Evolutionary conservation across 768 basidiomycete genomes (phyloP).

Genomic region (Pisolithus albus): DNA sequence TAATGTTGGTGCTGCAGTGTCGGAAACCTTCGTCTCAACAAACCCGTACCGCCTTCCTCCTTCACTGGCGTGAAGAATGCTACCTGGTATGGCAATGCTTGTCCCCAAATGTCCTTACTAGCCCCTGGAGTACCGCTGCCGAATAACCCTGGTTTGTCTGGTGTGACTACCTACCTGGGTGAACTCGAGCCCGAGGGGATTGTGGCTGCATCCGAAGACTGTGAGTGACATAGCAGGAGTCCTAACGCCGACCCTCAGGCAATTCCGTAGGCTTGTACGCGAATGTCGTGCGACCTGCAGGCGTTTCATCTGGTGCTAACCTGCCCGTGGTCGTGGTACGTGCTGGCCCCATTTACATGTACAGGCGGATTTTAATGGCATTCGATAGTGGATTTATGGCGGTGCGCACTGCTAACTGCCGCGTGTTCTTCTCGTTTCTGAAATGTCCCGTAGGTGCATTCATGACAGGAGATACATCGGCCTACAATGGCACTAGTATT

Average conservation of each 20-base stretch:
- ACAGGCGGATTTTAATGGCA: background rate
- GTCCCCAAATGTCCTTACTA: background rate
- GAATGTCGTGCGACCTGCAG: constrained; percentile 16
- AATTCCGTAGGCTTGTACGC: constrained; percentile 17
- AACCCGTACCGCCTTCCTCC: constrained; percentile 4
- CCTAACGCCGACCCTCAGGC: background rate
- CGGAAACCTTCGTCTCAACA: constrained; percentile 14
- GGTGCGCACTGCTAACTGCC: background rate
- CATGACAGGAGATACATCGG: constrained; percentile 10
- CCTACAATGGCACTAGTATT: constrained; percentile 13
- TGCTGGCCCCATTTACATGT: background rate
- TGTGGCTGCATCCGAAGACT: constrained; percentile 13
- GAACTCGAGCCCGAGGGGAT: background rate
- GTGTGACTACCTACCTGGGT: constrained; percentile 1
- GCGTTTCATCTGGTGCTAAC: constrained; percentile 3
- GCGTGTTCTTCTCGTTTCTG: background rate
- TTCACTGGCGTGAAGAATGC: background rate
- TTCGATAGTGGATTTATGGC: constrained; percentile 7
- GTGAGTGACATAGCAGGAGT: background rate
- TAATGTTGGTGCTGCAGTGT: constrained; percentile 3
- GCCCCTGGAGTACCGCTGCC: background rate
- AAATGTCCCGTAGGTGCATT: constrained; percentile 8
- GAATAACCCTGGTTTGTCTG: constrained; percentile 3
- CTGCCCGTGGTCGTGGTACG: constrained; percentile 21
- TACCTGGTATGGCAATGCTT: background rate